These are phyloP conservation scores for Geoglossum cookeanum DNA, from an alignment of 2,329 filamentous ascomycete genomes.

Conservation along the genomic window DNA sequence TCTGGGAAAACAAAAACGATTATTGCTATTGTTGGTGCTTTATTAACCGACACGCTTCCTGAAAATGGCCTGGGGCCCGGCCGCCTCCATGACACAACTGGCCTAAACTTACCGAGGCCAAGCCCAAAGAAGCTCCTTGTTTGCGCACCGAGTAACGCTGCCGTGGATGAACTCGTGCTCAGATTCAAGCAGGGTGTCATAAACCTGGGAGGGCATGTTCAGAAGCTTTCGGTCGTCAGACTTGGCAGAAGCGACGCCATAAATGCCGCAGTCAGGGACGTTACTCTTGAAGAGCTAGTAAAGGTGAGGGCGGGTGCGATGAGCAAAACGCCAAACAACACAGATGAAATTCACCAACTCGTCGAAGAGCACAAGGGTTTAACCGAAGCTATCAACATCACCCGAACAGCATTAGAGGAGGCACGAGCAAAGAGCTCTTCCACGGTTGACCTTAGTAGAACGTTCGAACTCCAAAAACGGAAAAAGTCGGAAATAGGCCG, in stretches of 20 bases:
- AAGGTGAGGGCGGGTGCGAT: not conserved
- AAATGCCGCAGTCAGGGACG: conserved; percentile 71
- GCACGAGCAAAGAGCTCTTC: conserved; percentile 33
- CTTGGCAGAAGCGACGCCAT: conserved; percentile 84
- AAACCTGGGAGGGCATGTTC: conserved; percentile 49
- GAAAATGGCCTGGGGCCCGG: conserved; percentile 28
- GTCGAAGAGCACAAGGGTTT: conserved; percentile 46
- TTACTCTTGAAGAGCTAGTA: conserved; percentile 85
- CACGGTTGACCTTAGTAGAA: conserved; percentile 40
- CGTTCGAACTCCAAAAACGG: conserved; percentile 60
- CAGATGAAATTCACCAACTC: conserved; percentile 40
- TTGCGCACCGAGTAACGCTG: conserved; percentile 95
- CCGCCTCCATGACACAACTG: conserved; percentile 8
- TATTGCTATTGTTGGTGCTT: conserved; percentile 78
- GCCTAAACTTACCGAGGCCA: conserved; percentile 11
- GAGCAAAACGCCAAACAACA: conserved; percentile 7
- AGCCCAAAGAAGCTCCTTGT: conserved; percentile 71
- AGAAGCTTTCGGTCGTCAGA: conserved; percentile 72
- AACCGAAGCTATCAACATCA: conserved; percentile 45
- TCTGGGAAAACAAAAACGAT: conserved; percentile 99
- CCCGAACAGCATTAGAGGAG: conserved; percentile 54
- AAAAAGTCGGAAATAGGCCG: conserved; percentile 59
- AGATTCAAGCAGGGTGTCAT: conserved; percentile 77
- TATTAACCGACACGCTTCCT: conserved; percentile 44
- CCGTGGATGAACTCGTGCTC: conserved; percentile 88